These are phyloP conservation scores for Halenospora varia DNA, from an alignment of 495 filamentous ascomycete genomes.

Conservation along the genomic window DNA sequence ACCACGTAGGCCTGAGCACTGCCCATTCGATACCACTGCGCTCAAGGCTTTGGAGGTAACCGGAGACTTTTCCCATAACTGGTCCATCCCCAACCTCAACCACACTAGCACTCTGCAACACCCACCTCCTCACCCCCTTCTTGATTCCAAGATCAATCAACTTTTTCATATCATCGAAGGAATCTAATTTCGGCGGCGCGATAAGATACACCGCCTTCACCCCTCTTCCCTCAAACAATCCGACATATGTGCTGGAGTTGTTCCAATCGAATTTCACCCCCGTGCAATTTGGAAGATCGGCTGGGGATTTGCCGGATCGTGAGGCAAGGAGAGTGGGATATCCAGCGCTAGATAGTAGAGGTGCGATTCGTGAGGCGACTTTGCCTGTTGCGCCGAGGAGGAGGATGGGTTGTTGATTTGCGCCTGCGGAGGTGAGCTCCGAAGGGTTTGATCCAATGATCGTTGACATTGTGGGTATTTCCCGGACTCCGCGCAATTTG, in stretches of 20 bases:
- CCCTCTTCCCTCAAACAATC: conserved; percentile 24
- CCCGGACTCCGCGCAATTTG: no score
- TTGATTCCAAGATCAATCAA: conserved; percentile 35
- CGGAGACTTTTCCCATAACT: conserved; percentile 33
- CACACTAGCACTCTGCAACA: conserved; percentile 40
- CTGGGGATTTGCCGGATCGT: conserved; percentile 19
- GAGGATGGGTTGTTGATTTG: conserved; percentile 30
- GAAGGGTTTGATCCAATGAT: no score
- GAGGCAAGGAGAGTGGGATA: conserved; percentile 38
- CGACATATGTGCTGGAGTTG: conserved; percentile 35
- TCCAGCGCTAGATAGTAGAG: conserved; percentile 28
- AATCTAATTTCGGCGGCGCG: conserved; percentile 19
- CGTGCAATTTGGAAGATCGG: conserved; percentile 5
- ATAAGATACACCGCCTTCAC: conserved; percentile 39
- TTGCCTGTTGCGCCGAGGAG: conserved; percentile 47
- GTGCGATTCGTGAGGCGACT: conserved; percentile 37
- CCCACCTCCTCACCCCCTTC: conserved; percentile 33
- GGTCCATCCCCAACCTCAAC: conserved; percentile 33
- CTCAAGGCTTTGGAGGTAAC: conserved; percentile 35
- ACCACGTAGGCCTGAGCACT: conserved; percentile 20
- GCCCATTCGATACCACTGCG: conserved; percentile 37
- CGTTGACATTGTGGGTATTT: no score
- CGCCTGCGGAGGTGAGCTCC: conserved; percentile 10
- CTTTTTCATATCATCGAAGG: conserved; percentile 35
- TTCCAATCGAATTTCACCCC: conserved; percentile 45